phyloP scores from a whole-genome alignment of 148 eudicot species.

The Rhododendron ovatum region DNA sequence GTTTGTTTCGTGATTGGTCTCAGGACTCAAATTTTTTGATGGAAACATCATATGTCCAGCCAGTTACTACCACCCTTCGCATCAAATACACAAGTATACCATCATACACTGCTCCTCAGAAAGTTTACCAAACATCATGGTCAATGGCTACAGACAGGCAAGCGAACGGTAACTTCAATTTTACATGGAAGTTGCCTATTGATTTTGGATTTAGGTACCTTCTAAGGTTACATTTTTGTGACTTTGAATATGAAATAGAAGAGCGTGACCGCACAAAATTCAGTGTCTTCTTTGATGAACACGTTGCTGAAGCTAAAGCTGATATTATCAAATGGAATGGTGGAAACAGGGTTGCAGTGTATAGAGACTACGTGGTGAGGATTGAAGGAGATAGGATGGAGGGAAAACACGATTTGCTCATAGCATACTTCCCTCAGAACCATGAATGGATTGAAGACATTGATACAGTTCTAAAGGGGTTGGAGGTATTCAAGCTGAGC shows the following conservation, averaged over 20 bases:
- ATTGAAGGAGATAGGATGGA: not conserved
- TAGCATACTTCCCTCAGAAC: not conserved
- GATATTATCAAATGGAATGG: constrained; percentile 9
- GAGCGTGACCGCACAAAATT: constrained; percentile 2
- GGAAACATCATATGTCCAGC: not conserved
- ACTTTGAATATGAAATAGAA: constrained; percentile 18
- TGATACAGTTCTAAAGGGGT: not conserved
- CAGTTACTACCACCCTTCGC: not conserved
- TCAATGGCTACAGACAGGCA: not conserved
- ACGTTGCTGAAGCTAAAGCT: constrained; percentile 10
- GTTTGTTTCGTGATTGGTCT: constrained; percentile 22
- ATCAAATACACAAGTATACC: constrained; percentile 17
- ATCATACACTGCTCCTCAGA: constrained; percentile 19
- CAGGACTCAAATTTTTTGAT: not conserved
- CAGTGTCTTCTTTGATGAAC: constrained; percentile 17
- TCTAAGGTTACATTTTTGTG: constrained; percentile 18
- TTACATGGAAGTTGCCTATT: constrained; percentile 28
- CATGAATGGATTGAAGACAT: not conserved
- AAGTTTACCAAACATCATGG: constrained; percentile 24
- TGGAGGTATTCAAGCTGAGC: constrained; percentile 27
- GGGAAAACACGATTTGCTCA: not conserved
- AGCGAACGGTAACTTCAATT: not conserved
- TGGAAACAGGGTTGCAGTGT: not conserved
- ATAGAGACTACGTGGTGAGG: constrained; percentile 9
- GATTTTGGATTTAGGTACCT: constrained; percentile 29